Percentiles rank a stretch among this genome's conserved stretches.
These are phyloP conservation scores for Tetrahymena borealis DNA, from an alignment of 73 alveolate species.

Conservation along the genomic window DNA sequence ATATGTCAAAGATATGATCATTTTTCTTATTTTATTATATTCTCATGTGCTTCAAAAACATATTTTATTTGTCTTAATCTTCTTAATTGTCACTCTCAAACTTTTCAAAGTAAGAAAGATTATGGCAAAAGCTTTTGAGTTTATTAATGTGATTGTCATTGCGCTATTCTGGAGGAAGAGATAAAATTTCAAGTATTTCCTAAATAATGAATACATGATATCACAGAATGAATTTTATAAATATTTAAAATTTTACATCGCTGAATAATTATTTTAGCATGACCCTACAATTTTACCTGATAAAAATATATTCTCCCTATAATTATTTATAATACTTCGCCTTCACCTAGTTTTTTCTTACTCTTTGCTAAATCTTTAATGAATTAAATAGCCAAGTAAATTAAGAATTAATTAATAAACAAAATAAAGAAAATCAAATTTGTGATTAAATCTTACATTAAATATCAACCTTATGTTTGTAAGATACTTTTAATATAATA, in stretches of 20 bases:
- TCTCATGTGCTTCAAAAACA: background rate
- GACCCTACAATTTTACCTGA: too few species aligned
- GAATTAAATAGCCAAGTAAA: too few species aligned
- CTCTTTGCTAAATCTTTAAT: too few species aligned
- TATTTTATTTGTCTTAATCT: background rate
- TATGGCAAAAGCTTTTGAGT: background rate
- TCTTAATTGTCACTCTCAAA: background rate
- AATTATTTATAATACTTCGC: too few species aligned
- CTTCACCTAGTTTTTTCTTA: too few species aligned
- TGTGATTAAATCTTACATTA: too few species aligned
- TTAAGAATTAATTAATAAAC: too few species aligned
- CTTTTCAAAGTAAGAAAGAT: background rate
- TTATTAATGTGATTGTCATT: background rate
- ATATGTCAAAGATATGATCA: background rate
- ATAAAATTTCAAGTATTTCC: background rate
- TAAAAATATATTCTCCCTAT: too few species aligned
- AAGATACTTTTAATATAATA: too few species aligned
- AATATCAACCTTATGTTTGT: too few species aligned
- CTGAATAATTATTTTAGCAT: background rate
- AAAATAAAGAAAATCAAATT: too few species aligned
- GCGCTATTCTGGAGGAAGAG: background rate
- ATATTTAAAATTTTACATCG: background rate
- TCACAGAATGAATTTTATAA: background rate
- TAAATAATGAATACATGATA: background rate
- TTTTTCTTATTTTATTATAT: background rate